Evolutionary conservation across 2,329 filamentous ascomycete genomes (phyloP), one percentile per base, ranked within the genome.

Genomic region (Clarireedia sp.): DNA sequence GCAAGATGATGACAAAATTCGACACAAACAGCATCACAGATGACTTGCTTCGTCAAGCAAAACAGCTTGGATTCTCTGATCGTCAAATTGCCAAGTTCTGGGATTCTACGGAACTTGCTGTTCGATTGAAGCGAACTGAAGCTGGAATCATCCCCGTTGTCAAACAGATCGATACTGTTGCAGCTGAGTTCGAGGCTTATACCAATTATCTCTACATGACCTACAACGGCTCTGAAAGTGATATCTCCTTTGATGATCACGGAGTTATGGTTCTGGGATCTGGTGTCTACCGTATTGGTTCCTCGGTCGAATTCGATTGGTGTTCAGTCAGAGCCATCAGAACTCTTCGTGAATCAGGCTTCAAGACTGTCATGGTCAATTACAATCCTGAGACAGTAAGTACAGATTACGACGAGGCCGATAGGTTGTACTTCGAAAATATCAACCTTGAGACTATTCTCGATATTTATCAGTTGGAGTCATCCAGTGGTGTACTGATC

Each of bases 281-380:
- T 69, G 94, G 94, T 73, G 94, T 97, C 23, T 99, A 99, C 80
- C 85, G 94, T 70, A 99, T 97, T 69, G 94, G 94, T 67, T 92
- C 87, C 74, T 96, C 91, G 6, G 94, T 99, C 51, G 94, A 99
- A 74, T 99, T 99, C 69, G 92, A 99, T 74, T 97, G 92, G 92
- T 97, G 92, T 71, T 90, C 91, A 60, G 90, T 96, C 59, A 94
- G 90, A 68, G 88, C 90, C 61, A 91, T 90, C 9, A 80, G 89
- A 60, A 88, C 90, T 43, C 79, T 97, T 60, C 83, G 85, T 66
- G 78, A 86, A 59, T 89, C 95, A 78, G 91, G 90, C 63, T 87
- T 96, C 78, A 96, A 96, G 84, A 97, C 94, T 29, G 84, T 96
- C 56, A 95, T 97, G 89, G 94, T 99, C 67, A 97, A 97, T 67